Evolutionary conservation across 2,329 filamentous ascomycete genomes (phyloP), one percentile per base, ranked within the genome.

Genomic region (Fusarium sp.): DNA sequence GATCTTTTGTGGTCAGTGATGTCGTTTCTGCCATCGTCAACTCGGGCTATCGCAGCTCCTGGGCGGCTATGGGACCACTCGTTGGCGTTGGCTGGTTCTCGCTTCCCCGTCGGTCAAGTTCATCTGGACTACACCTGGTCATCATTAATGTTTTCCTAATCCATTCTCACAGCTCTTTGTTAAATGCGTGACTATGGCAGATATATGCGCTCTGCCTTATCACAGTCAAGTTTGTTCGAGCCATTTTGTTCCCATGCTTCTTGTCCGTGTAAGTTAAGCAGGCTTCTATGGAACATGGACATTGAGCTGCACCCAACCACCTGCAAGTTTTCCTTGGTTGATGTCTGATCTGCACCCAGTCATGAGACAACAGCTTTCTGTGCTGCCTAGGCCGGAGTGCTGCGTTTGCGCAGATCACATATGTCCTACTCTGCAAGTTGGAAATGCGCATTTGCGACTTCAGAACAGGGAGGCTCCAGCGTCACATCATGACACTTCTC

Each of bases 1-100:
- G 20, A 35, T 22, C 52, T 40, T 37, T 40, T 25, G 47, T 66
- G 59, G 63, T 62, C 63, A 47, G 66, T 63, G 35, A 61, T 65
- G n/a, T 59, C 40, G n/a, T 43, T 38, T 20, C 38, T 62, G n/a
- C 17, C 37, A 32, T 47, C 30, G 56, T 58, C 63, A 45, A 43
- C 30, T 61, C 25, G 12, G 27, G 22, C 27, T 43, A 22, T 57
- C 15, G 35, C 58, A 63, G 32, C 20, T 37, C 7, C 22, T 50
- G 59, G 59, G 59, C 59, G 59, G 59, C 22, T 62, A 62, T 45
- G 22, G 15, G 40, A 43, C 15, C 37, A 25, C 57, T 60, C 57
- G 8, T 60, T 60, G 25, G 12, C 37, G 22, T 32, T 32, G 57
- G 57, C 15, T 37, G n/a, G 25, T 43, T n/a, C 22, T 57, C 32